phyloP scores from a whole-genome alignment of 1,284 basidiomycete species.

The Acaromyces ingoldii region DNA sequence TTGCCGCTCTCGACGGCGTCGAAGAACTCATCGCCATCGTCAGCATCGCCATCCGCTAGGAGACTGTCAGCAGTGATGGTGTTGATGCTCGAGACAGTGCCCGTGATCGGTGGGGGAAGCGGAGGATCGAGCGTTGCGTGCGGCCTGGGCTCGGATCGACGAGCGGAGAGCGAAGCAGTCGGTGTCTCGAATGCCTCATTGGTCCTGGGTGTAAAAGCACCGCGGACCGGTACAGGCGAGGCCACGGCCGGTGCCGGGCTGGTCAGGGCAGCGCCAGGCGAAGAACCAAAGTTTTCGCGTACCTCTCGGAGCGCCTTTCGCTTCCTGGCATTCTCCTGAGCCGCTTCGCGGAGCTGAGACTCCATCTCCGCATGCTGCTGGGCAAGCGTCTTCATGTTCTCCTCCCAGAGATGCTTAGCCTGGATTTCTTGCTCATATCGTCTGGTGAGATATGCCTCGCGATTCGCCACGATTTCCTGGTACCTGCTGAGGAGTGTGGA shows the following conservation, averaged over 20 bases:
- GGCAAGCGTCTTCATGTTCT: conserved; percentile 79
- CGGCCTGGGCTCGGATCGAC: background rate
- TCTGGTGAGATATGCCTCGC: conserved; percentile 67
- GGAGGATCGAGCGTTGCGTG: background rate
- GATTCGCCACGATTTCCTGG: conserved; percentile 66
- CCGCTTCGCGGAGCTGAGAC: conserved; percentile 59
- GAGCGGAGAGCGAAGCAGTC: background rate
- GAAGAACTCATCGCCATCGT: conserved; percentile 95
- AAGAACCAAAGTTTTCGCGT: conserved; percentile 47
- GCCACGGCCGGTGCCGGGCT: background rate
- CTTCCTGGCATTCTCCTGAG: conserved; percentile 53
- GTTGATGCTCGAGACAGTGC: conserved; percentile 9
- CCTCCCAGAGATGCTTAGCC: conserved; percentile 73
- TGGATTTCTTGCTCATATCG: conserved; percentile 71
- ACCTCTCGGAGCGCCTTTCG: conserved; percentile 51
- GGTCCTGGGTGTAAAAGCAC: too few relatives aligned
- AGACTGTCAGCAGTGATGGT: conserved; percentile 42
- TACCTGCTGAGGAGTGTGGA: conserved; percentile 66
- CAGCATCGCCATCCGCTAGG: conserved; percentile 61
- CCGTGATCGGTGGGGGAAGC: background rate
- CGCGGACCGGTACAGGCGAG: background rate
- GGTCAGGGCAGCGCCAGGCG: conserved; percentile 32
- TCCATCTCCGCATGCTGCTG: conserved; percentile 82
- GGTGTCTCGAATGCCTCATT: too few relatives aligned
- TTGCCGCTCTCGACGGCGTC: conserved; percentile 80